Conservation (phyloP, 441 rosid species). For the Omphalea diandra region DNA sequence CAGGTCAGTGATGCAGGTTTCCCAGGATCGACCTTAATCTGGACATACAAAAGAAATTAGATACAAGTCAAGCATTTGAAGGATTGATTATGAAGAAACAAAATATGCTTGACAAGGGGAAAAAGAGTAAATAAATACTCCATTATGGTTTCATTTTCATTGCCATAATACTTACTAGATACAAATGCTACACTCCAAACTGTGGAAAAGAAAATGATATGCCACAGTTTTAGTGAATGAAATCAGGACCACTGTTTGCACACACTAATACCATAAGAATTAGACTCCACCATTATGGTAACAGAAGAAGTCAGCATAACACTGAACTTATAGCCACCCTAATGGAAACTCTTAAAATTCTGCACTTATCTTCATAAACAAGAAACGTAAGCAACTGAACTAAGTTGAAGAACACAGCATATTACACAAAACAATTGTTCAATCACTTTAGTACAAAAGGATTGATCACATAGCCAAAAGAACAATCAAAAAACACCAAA, state of each 20-base stretch:
- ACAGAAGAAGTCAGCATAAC: background rate
- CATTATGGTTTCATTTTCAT: background rate
- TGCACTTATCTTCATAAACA: background rate
- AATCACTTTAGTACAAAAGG: background rate
- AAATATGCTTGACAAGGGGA: background rate
- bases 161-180: background rate
- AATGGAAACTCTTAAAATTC: background rate
- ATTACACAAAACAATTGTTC: background rate
- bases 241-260: background rate
- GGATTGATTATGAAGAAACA: background rate
- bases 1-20: slow-evolving; percentile 77
- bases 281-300: background rate
- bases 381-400: background rate
- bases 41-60: slow-evolving; percentile 24
- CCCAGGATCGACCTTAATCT: slow-evolving; percentile 57
- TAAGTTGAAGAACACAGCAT: background rate
- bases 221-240: background rate
- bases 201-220: background rate
- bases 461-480: background rate
- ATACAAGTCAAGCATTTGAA: slow-evolving; percentile 9
- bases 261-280: background rate
- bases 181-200: background rate
- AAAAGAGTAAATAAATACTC: slow-evolving; percentile 1
- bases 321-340: background rate
- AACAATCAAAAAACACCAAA: background rate